A percentile compares a stretch with the other conserved stretches of the same genome.
These are phyloP conservation scores for Guyanaporus albipodus DNA, from an alignment of 768 basidiomycete species.

Conservation along the genomic window DNA sequence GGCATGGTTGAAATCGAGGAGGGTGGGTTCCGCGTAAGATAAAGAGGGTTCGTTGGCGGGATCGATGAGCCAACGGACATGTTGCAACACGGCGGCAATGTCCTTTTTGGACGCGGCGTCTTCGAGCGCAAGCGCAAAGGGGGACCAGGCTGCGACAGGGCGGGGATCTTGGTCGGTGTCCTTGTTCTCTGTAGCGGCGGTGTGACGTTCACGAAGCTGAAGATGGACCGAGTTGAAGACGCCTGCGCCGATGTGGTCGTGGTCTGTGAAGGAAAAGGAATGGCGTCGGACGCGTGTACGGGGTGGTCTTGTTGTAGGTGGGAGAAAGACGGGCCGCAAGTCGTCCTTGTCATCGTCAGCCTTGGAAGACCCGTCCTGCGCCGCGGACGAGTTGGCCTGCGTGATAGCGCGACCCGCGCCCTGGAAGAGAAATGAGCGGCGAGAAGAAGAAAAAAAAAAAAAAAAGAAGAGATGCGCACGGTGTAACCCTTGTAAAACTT, in stretches of 20 bases:
- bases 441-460: too few relatives aligned
- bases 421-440: constrained; percentile 34
- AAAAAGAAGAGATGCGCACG: constrained; percentile 41
- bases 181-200: constrained; percentile 31
- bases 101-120: constrained; percentile 18
- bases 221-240: constrained; percentile 62
- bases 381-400: constrained; percentile 61
- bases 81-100: constrained; percentile 4
- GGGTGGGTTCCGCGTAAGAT: constrained; percentile 31
- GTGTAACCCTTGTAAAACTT: constrained; percentile 67
- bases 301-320: constrained; percentile 31
- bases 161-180: constrained; percentile 22
- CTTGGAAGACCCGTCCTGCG: constrained; percentile 44
- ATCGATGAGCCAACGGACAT: constrained; percentile 33
- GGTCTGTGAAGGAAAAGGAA: constrained; percentile 49
- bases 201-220: constrained; percentile 59
- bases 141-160: constrained; percentile 23
- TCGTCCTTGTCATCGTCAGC: constrained; percentile 64
- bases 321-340: constrained; percentile 27
- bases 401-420: constrained; percentile 67
- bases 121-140: constrained; percentile 17
- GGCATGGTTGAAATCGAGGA: constrained; percentile 59
- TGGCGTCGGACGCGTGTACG: constrained; percentile 54
- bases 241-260: constrained; percentile 37
- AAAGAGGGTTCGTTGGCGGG: constrained; percentile 28